Base-by-base conservation (phyloP, 2,329 filamentous ascomycete genomes). In the Monosporascus sp. region DNA sequence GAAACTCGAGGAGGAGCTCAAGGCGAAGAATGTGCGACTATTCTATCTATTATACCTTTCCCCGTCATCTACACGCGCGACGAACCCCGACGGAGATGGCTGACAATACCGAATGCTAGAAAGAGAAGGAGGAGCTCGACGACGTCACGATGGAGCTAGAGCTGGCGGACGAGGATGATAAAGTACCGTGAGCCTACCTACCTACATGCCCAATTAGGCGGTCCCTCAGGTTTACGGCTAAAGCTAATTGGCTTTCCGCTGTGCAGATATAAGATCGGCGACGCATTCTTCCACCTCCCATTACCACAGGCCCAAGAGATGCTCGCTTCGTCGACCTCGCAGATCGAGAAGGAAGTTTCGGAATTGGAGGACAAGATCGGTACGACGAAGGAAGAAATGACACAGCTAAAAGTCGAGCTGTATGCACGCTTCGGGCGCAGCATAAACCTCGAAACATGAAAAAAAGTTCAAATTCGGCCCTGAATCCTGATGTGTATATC, bases 91-190 rank as follows among this genome's bases (percentile, higher is more conserved):
- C 47, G 27, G 31, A 11, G n/a, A 42, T 51, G 14, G 49, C 51
- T 57, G 37, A 57, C 66, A 65, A 65, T 55, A 51, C 52, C 38
- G 47, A 51, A 45, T 15, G 17, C 60, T 66, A 97, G 93, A 97
- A 97, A 77, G 93, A 97, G 71, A 97, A 97, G 74, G 94, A 99
- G 72, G 94, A 97, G 67, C 82, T 97, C 3, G 92, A 97, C 68
- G 94, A 99, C 70, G 82, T 99, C 51, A 88, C 87, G 2, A 89
- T 81, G 51, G 94, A 99, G 70, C 80, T 99, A 47, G 94, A 99
- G 73, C 83, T 99, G 18, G 90, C 90, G 50, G 93, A 97, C 70
- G 94, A 99, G 70, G 93, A 97, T 63, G 91, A 96, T 50, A 85
- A 88, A 65, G 85, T 99, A 22, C 92, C 90, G 89, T 97, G 80